Conservation (phyloP, 805 yeast genomes). For the Saccharomycopsis babjevae region DNA sequence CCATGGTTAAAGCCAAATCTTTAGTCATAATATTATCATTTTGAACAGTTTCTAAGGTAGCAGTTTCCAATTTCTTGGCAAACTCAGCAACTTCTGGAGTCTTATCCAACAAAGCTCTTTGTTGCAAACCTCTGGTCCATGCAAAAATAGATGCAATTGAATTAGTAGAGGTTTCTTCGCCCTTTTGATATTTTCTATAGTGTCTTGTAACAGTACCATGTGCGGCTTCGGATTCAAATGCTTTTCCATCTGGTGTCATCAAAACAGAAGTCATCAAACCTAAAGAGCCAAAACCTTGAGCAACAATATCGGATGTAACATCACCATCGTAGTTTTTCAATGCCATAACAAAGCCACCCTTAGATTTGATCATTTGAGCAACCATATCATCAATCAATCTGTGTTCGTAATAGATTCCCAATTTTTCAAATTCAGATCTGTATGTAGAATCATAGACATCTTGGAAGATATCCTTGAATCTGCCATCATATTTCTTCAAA, state of each 20-base stretch:
- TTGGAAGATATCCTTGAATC: conserved; percentile 91
- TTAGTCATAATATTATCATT: conserved; percentile 88
- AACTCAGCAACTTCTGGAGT: conserved; percentile 80
- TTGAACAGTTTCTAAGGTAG: conserved; percentile 78
- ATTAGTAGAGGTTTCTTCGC: conserved; percentile 94
- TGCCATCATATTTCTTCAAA: conserved; percentile 86
- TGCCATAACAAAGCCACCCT: conserved; percentile 91
- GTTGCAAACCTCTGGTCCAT: conserved; percentile 89
- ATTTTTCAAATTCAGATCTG: conserved; percentile 58
- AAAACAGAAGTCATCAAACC: conserved; percentile 97
- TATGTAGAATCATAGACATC: conserved; percentile 61
- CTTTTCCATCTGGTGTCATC: conserved; percentile 92
- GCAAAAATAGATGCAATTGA: conserved; percentile 96
- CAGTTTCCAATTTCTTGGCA: conserved; percentile 69
- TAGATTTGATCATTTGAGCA: conserved; percentile 94
- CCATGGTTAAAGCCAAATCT: conserved; percentile 85
- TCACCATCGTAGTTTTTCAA: conserved; percentile 98
- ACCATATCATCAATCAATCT: conserved; percentile 97
- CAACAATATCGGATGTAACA: conserved; percentile 92
- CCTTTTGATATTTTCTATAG: conserved; percentile 90
- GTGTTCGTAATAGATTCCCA: conserved; percentile 94
- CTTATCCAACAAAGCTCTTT: conserved; percentile 81
- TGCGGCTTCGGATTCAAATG: conserved; percentile 97
- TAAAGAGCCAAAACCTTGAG: conserved; percentile 95
- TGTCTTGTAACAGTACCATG: conserved; percentile 98